Evolutionary conservation across 768 basidiomycete species (phyloP).

Genomic region (Collybia mongolica): DNA sequence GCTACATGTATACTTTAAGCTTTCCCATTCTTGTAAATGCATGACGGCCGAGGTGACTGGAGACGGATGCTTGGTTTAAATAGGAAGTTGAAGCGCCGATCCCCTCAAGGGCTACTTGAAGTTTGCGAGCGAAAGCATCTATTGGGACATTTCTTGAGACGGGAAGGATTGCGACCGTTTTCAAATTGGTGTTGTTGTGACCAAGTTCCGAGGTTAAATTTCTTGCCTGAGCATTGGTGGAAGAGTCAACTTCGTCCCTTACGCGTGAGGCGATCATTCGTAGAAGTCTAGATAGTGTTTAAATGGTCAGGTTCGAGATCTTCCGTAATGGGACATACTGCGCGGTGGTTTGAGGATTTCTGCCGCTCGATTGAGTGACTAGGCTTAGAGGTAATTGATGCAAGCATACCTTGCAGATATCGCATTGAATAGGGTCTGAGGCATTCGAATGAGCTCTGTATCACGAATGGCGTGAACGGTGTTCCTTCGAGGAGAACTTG

Average conservation of each 20-base stretch:
- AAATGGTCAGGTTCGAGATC: too few species aligned
- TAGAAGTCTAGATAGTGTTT: conserved; percentile 48
- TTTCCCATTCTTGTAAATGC: conserved; percentile 97
- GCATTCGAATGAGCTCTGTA: conserved; percentile 95
- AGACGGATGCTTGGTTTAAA: conserved; percentile 92
- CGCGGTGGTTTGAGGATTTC: conserved; percentile 83
- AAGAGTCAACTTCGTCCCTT: conserved; percentile 74
- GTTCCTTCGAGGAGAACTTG: conserved; percentile 79
- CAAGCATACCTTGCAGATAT: conserved; percentile 75
- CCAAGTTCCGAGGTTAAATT: conserved; percentile 59
- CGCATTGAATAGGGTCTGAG: conserved; percentile 95
- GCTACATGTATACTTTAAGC: conserved; percentile 65
- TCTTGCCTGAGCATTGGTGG: conserved; percentile 48
- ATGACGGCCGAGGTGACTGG: conserved; percentile 88
- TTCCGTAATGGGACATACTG: conserved; percentile 46
- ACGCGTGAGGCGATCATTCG: conserved; percentile 93
- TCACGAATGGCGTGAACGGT: conserved; percentile 98
- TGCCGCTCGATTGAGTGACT: conserved; percentile 20
- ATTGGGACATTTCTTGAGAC: conserved; percentile 86
- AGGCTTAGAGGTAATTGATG: background rate
- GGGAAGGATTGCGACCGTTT: conserved; percentile 93
- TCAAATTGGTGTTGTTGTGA: conserved; percentile 81
- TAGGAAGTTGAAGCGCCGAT: conserved; percentile 93
- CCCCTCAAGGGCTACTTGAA: conserved; percentile 84
- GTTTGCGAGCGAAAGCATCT: conserved; percentile 84